Conservation (phyloP, 768 basidiomycete species). For the Tricholoma matsutake region DNA sequence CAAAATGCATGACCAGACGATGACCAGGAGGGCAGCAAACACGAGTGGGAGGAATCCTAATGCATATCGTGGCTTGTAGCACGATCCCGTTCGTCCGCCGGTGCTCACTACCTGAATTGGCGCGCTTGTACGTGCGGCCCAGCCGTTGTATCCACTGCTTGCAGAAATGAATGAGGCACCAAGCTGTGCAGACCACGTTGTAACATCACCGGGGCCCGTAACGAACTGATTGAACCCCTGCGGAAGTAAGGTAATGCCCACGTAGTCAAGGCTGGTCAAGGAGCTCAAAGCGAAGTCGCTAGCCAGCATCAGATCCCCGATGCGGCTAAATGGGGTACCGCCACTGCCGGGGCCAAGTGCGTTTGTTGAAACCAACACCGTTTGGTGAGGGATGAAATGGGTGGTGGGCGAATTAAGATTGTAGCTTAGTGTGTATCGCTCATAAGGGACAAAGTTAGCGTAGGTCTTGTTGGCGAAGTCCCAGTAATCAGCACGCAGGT, state of each 20-base stretch:
- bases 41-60: constrained; percentile 15
- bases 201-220: background rate
- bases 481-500: constrained; percentile 12
- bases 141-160: constrained; percentile 17
- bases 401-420: constrained; percentile 3
- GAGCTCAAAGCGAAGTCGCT: background rate
- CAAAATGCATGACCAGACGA: constrained; percentile 5
- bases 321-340: constrained; percentile 1
- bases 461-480: background rate
- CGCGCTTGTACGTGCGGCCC: constrained; percentile 10
- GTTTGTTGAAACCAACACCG: background rate
- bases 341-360: constrained; percentile 9
- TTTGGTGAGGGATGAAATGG: constrained; percentile 8
- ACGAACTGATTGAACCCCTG: constrained; percentile 1
- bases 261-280: background rate
- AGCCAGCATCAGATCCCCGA: background rate
- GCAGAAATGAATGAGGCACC: constrained; percentile 16
- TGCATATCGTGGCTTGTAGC: constrained; percentile 13
- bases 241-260: background rate
- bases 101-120: constrained; percentile 15
- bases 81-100: constrained; percentile 13
- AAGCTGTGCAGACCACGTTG: constrained; percentile 13
- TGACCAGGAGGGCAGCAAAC: constrained; percentile 8
- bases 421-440: constrained; percentile 12
- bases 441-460: background rate